Evolutionary conservation across 805 yeast genomes (phyloP).

Genomic region (Ogataea populi-albae): DNA sequence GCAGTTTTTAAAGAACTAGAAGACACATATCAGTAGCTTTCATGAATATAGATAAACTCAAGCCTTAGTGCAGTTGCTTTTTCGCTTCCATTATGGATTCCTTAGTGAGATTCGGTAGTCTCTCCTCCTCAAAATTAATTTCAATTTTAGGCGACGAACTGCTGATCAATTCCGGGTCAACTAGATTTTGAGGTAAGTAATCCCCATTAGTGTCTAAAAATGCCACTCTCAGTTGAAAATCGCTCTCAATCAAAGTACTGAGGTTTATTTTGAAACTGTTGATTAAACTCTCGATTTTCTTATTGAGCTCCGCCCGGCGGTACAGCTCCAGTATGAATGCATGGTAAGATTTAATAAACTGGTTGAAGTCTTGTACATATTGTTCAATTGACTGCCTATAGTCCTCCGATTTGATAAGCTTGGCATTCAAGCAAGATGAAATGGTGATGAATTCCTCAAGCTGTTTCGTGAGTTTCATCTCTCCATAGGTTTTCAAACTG

Average conservation of each 20-base stretch:
- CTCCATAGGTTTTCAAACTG: constrained; percentile 30
- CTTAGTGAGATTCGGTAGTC: constrained; percentile 19
- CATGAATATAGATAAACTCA: constrained; percentile 7
- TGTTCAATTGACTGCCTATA: constrained; percentile 17
- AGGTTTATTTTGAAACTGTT: constrained; percentile 41
- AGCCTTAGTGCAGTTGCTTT: constrained; percentile 1
- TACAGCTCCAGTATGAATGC: constrained; percentile 50
- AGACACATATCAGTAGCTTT: constrained; percentile 37
- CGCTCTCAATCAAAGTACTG: constrained; percentile 40
- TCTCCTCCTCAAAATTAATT: constrained; percentile 21
- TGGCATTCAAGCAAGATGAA: constrained; percentile 10
- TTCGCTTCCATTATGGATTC: constrained; percentile 21
- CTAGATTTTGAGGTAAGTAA: constrained; percentile 47
- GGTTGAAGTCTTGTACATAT: constrained; percentile 44
- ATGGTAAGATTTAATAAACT: constrained; percentile 51
- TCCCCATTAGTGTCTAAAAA: constrained; percentile 51
- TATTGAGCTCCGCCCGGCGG: constrained; percentile 45
- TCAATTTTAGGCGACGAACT: constrained; percentile 23
- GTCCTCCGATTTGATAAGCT: constrained; percentile 11
- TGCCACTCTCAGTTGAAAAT: constrained; percentile 37
- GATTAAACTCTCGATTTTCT: constrained; percentile 38
- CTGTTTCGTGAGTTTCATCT: constrained; percentile 24
- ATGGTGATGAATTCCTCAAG: constrained; percentile 18
- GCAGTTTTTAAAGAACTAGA: constrained; percentile 55
- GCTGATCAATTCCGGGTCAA: constrained; percentile 23